These are phyloP conservation scores for Trametes gibbosa DNA, from an alignment of 768 basidiomycete species.

Conservation along the genomic window DNA sequence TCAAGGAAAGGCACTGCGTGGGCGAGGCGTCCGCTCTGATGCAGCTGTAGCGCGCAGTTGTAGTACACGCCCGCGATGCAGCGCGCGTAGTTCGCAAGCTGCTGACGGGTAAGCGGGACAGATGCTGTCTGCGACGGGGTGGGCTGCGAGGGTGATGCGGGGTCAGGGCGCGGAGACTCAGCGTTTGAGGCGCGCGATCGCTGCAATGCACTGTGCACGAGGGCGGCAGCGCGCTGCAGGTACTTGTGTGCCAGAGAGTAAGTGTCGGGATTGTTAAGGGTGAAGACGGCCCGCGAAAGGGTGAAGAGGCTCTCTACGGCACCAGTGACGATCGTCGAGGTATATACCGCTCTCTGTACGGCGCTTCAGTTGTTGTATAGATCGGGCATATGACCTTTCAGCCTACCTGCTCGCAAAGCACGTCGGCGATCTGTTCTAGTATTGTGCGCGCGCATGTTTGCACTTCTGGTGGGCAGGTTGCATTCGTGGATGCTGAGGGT, in stretches of 20 bases:
- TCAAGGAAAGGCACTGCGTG: conserved; percentile 67
- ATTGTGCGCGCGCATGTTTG: conserved; percentile 26
- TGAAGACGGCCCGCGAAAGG: conserved; percentile 46
- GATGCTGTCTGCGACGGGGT: background rate
- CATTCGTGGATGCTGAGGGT: background rate
- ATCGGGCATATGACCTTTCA: background rate
- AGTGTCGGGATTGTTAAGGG: conserved; percentile 41
- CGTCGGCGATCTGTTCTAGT: conserved; percentile 35
- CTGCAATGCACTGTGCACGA: conserved; percentile 17
- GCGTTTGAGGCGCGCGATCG: conserved; percentile 1
- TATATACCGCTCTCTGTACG: background rate
- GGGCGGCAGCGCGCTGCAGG: conserved; percentile 41
- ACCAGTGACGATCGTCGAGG: conserved; percentile 35
- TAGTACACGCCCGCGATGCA: conserved; percentile 73
- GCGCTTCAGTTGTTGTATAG: background rate
- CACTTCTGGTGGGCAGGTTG: conserved; percentile 1
- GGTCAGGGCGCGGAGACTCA: background rate
- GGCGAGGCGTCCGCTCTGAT: conserved; percentile 58
- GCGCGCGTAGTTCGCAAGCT: conserved; percentile 53
- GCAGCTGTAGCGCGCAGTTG: conserved; percentile 67
- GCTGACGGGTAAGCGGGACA: background rate
- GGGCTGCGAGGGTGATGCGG: background rate
- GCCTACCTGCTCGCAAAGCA: conserved; percentile 35
- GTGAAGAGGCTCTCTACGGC: conserved; percentile 55
- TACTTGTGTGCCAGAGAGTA: conserved; percentile 46